These are phyloP conservation scores for Penicillium canescens DNA, from an alignment of 495 filamentous ascomycete species.

Conservation along the genomic window DNA sequence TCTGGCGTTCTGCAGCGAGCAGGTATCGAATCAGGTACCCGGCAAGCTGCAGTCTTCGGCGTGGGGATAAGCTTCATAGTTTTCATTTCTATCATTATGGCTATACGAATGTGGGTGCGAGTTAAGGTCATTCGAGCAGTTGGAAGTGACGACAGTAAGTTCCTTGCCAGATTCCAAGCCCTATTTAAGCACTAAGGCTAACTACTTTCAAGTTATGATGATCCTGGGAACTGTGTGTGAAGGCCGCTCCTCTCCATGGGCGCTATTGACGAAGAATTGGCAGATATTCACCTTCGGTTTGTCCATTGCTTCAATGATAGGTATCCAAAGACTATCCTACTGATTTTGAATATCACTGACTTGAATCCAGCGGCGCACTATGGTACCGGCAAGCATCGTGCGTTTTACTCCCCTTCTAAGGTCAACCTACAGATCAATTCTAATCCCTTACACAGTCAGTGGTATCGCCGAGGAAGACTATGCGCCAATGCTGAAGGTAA, in stretches of 20 bases:
- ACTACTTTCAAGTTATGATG: too few relatives aligned
- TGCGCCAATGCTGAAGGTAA: conserved; percentile 11
- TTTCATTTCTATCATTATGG: conserved; percentile 6
- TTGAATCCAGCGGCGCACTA: too few relatives aligned
- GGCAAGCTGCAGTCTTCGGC: conserved; percentile 2
- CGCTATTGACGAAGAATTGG: neutral
- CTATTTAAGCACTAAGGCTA: too few relatives aligned
- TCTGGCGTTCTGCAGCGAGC: neutral
- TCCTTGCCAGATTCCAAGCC: too few relatives aligned
- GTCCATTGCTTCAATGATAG: conserved; percentile 8
- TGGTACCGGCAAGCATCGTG: too few relatives aligned
- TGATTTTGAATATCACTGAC: too few relatives aligned
- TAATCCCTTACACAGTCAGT: too few relatives aligned
- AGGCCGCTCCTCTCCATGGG: neutral
- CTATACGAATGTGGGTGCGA: conserved; percentile 8
- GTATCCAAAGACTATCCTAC: neutral
- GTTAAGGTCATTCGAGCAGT: neutral
- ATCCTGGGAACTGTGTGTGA: neutral
- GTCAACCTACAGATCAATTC: too few relatives aligned
- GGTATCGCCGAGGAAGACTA: neutral
- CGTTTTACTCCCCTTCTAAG: too few relatives aligned
- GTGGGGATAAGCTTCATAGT: conserved; percentile 8
- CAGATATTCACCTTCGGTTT: conserved; percentile 11
- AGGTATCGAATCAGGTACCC: neutral
- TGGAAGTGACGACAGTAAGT: conserved; percentile 2